phyloP scores from a whole-genome alignment of 768 basidiomycete species.

The Xanthoconium purpureum region DNA sequence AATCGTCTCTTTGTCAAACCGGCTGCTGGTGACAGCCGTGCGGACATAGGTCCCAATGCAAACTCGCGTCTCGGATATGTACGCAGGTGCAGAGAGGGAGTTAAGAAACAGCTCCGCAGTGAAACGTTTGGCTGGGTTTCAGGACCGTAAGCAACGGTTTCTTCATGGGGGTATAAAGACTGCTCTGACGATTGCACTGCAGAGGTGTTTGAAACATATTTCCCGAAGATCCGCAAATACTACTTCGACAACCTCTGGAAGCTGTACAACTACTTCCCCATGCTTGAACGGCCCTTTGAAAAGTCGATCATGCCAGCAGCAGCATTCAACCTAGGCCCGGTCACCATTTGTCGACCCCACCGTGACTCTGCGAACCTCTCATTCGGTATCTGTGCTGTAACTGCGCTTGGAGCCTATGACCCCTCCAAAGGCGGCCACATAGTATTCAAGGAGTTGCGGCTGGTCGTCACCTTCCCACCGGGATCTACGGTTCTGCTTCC shows the following conservation, averaged over 20 bases:
- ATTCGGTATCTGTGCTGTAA: constrained; percentile 5
- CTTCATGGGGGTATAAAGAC: too few species aligned
- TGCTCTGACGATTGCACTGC: too few species aligned
- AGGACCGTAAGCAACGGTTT: not conserved
- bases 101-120: not conserved
- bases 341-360: not conserved
- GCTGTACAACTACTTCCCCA: accelerated
- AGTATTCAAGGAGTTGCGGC: not conserved
- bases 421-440: not conserved
- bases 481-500: not conserved
- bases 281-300: not conserved
- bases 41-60: not conserved
- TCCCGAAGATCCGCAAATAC: not conserved
- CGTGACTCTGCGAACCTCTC: constrained; percentile 1
- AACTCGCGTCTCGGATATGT: accelerated
- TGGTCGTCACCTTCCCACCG: not conserved
- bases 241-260: not conserved
- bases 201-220: not conserved
- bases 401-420: not conserved
- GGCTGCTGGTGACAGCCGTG: too few species aligned
- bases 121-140: not conserved
- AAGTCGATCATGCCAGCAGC: not conserved
- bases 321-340: not conserved
- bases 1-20: accelerated
- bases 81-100: accelerated